Evolutionary conservation across 257 asterid species (phyloP), one percentile per base, ranked within the genome.

Genomic region (Avicennia marina): DNA sequence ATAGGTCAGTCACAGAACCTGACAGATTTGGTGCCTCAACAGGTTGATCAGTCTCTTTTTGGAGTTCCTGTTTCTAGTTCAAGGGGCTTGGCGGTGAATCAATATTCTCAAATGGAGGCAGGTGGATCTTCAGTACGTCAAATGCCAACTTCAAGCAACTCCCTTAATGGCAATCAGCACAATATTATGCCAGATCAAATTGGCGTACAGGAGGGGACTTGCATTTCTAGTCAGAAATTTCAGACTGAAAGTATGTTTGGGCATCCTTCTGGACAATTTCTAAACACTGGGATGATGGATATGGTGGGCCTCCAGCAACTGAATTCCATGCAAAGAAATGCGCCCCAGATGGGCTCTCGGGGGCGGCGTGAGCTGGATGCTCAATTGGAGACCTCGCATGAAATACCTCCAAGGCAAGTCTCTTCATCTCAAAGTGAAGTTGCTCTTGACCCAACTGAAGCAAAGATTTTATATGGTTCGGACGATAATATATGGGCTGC

Each of bases 391-490:
- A 63, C 75, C 48, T 66, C 77, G 26, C 82, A 53, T 48, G 85
- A 63, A 52, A 77, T 60, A 67, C 57, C 75, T 42, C 60, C 59
- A 8, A 50, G 67, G 43, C 74, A 73, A 71, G 63, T 67, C 42
- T 41, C 75, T 45, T 62, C 86, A 32, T 68, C 85, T 27, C 78
- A 50, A 56, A 64, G 74, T 69, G 89, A 83, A 52, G 89, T 65
- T 64, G 71, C 81, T 39, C 85, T 90, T 53, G 96, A 90, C 70
- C 95, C 98, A 21, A 66, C 94, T 20, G 98, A 91, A 79, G 90
- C 88, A 80, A 80, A 77, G 78, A 85, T 91, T 51, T 76, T 91
- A 75, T 91, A 71, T 72, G 96, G 98, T 72, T 83, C 98, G 2
- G 93, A 85, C 66, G 94, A 83, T 69, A 91, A 68, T 59, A 71